Evolutionary conservation across 2,329 filamentous ascomycete genomes (phyloP).

Genomic region (Ophiognomonia clavigignenti-juglandacearum): DNA sequence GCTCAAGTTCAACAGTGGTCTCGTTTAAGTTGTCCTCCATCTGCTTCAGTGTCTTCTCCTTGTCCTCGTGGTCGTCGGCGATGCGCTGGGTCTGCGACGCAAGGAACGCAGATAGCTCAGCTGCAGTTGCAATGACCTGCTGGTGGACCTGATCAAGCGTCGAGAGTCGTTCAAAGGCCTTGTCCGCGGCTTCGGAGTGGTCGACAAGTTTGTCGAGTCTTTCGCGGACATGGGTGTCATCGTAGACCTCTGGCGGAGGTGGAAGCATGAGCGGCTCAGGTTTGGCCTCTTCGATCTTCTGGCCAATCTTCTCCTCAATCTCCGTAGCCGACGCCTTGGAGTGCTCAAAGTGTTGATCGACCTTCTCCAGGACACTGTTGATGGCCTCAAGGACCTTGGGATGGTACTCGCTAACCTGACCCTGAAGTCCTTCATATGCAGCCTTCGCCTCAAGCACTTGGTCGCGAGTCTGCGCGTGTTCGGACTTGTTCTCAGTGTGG

Average conservation of each 20-base stretch:
- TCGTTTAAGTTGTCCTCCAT: conserved; percentile 77
- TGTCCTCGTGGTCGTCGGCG: conserved; percentile 71
- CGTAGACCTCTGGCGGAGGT: conserved; percentile 55
- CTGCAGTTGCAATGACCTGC: conserved; percentile 78
- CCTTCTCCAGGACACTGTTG: conserved; percentile 76
- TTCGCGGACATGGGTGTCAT: conserved; percentile 23
- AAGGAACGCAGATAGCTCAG: conserved; percentile 79
- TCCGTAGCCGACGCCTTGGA: conserved; percentile 61
- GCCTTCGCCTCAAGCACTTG: conserved; percentile 71
- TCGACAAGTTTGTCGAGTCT: conserved; percentile 48
- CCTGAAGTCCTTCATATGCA: conserved; percentile 71
- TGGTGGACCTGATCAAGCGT: conserved; percentile 85
- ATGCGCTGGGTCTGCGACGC: conserved; percentile 70
- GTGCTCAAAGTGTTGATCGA: conserved; percentile 85
- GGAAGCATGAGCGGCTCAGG: conserved; percentile 55
- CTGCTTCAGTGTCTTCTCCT: conserved; percentile 75
- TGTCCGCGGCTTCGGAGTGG: conserved; percentile 60
- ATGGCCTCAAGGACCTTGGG: conserved; percentile 84
- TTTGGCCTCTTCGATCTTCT: conserved; percentile 58
- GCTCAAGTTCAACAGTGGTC: conserved; percentile 74
- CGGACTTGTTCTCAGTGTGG: conserved; percentile 66
- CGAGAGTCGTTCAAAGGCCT: conserved; percentile 70
- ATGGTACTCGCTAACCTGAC: conserved; percentile 74
- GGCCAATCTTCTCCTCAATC: conserved; percentile 53
- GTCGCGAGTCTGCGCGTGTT: conserved; percentile 78